These are phyloP conservation scores for Coffea eugenioides DNA, from an alignment of 257 asterid species.

Conservation along the genomic window DNA sequence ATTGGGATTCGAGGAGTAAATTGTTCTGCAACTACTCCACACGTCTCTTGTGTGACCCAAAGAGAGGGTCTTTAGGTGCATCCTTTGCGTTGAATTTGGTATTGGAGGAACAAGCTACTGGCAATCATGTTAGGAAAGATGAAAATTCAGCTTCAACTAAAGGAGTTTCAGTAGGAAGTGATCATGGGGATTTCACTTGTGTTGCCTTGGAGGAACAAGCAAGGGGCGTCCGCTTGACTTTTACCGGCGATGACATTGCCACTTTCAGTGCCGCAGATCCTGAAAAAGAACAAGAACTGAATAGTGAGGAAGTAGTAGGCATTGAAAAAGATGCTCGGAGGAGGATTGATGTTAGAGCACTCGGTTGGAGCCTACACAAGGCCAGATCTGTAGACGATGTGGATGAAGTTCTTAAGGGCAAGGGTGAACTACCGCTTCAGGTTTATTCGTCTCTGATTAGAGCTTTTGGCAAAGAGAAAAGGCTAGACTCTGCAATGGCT, in stretches of 20 bases:
- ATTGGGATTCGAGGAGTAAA: slow-evolving; percentile 26
- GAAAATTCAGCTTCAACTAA: slow-evolving; percentile 21
- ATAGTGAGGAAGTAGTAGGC: slow-evolving; percentile 20
- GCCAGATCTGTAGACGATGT: slow-evolving; percentile 67
- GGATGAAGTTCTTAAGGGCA: slow-evolving; percentile 60
- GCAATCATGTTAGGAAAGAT: slow-evolving; percentile 23
- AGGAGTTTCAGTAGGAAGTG: slow-evolving; percentile 25
- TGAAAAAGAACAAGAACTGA: background rate
- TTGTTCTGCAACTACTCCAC: slow-evolving; percentile 20
- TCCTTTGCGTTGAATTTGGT: slow-evolving; percentile 49
- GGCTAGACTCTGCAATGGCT: slow-evolving; percentile 57
- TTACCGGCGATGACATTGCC: background rate
- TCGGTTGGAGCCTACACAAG: slow-evolving; percentile 47
- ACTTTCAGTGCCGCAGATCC: slow-evolving; percentile 5
- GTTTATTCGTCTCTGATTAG: slow-evolving; percentile 74
- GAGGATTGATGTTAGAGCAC: slow-evolving; percentile 59
- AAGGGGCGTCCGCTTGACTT: slow-evolving; percentile 2
- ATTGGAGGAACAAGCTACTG: slow-evolving; percentile 47
- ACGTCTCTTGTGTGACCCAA: slow-evolving; percentile 23
- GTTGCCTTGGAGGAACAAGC: slow-evolving; percentile 25
- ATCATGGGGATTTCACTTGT: slow-evolving; percentile 11
- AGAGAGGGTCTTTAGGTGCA: slow-evolving; percentile 34
- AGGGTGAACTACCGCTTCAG: slow-evolving; percentile 65
- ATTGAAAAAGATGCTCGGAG: slow-evolving; percentile 21
- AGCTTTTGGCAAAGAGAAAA: slow-evolving; percentile 75